Evolutionary conservation across 2,329 filamentous ascomycete species (phyloP), one percentile per base, ranked within the genome.

Genomic region (Metarhizium brunneum): DNA sequence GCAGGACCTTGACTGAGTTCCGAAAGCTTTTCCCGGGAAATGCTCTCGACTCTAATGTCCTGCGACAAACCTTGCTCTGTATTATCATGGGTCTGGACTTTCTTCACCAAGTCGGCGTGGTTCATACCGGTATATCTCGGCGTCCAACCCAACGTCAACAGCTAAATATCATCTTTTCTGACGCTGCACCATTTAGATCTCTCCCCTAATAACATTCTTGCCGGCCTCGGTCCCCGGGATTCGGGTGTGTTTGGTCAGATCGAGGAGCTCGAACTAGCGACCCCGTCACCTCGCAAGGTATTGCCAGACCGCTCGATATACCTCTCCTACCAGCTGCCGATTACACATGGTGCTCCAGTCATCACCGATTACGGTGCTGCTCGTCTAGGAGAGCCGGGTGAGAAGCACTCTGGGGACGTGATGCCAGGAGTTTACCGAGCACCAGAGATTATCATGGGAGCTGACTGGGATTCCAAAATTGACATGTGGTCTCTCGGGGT

Each of bases 401-500:
- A 66, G 5, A 60, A 35, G 20, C 58, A 65, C 54, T n/a, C n/a
- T 10, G 65, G 65, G 6, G 61, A 67, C 53, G 63, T 69, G 25
- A 69, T 69, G 65, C 69, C 67, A 2, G 61, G 60, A 30, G 53
- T 68, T 13, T 71, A 71, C 55, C 58, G 68, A 38, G 68, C 67
- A 4, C 69, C 68, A 14, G 69, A 71, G 55, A 61, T 71, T 2
- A 65, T 71, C 16, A 36, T 71, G 11, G 64, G 63, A 16, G 66
- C 70, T 58, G 59, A 68, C 30, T 71, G 69, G 68, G 59, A 61
- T 16, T 64, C 63, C 30, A 68, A 66, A 57, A 62, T 71, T 35
- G 69, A 70, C 50, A 65, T 71, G 1, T 71, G 69, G 69, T 68
- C 67, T 52, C 55, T 69, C 50, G 66, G 62, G n/a, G 59, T 64